Conservation (phyloP, 176 grass and related monocot species). For the Oryza rufipogon region DNA sequence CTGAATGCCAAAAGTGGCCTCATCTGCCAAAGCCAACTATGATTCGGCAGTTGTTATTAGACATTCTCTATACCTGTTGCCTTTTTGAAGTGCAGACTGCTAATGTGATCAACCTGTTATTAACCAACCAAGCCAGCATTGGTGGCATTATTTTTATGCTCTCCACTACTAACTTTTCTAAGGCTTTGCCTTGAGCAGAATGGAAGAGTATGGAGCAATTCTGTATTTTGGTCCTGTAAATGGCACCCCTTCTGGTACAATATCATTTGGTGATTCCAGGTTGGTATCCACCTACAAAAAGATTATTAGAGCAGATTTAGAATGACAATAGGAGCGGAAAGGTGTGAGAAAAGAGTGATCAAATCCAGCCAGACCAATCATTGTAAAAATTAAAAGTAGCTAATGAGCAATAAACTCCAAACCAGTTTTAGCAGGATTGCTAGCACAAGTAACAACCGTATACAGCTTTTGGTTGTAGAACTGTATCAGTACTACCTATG, state of each 20-base stretch:
- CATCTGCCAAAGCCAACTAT: not conserved
- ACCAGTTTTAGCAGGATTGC: slow-evolving; percentile 9
- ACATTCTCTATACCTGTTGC: not conserved
- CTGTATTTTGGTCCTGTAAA: slow-evolving; percentile 58
- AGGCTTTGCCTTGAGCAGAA: slow-evolving; percentile 78
- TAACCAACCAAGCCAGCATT: slow-evolving; percentile 8
- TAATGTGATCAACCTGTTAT: not conserved
- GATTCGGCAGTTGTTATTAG: not conserved
- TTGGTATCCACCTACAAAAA: slow-evolving; percentile 81
- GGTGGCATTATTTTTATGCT: slow-evolving; percentile 33
- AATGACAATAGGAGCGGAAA: not conserved
- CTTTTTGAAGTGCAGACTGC: not conserved
- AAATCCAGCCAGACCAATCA: not conserved
- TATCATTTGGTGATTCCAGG: slow-evolving; percentile 81
- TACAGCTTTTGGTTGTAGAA: not conserved
- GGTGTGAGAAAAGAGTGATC: not conserved
- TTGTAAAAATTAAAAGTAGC: not conserved
- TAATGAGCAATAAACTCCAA: not conserved
- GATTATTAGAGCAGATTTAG: slow-evolving; percentile 13
- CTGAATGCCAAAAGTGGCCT: not conserved
- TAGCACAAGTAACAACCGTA: not conserved
- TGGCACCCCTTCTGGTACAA: slow-evolving; percentile 58
- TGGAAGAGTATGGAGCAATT: slow-evolving; percentile 76
- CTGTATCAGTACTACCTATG: not conserved
- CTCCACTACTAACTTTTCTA: slow-evolving; percentile 41